These are phyloP conservation scores for Boletus austroedulis DNA, from an alignment of 1,284 basidiomycete species.

Conservation along the genomic window DNA sequence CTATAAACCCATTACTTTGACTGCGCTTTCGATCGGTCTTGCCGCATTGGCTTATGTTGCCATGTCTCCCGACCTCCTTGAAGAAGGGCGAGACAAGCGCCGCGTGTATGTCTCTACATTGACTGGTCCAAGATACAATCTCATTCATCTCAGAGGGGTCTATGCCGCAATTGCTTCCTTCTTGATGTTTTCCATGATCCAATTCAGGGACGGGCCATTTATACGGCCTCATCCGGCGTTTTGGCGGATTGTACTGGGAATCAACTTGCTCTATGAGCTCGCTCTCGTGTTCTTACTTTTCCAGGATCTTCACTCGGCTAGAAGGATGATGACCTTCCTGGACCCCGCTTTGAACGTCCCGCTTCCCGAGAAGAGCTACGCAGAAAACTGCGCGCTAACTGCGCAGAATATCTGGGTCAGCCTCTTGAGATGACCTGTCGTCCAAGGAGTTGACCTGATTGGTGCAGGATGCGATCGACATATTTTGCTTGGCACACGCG, in stretches of 20 bases:
- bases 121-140: slow-evolving; percentile 7
- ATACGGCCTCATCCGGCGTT: slow-evolving; percentile 73
- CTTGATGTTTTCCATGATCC: slow-evolving; percentile 76
- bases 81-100: slow-evolving; percentile 75
- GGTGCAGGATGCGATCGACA: slow-evolving; percentile 68
- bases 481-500: slow-evolving; percentile 79
- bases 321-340: slow-evolving; percentile 71
- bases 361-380: slow-evolving; percentile 79
- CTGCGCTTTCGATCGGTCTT: slow-evolving; percentile 63
- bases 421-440: slow-evolving; percentile 10
- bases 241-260: slow-evolving; percentile 71
- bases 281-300: slow-evolving; percentile 79
- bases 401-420: slow-evolving; percentile 63
- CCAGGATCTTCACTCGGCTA: slow-evolving; percentile 76
- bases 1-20: slow-evolving; percentile 76
- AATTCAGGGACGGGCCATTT: slow-evolving; percentile 83
- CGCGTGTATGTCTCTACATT: slow-evolving; percentile 55
- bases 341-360: slow-evolving; percentile 70
- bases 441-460: slow-evolving; percentile 8
- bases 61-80: slow-evolving; percentile 72
- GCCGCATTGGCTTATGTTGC: slow-evolving; percentile 72
- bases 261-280: slow-evolving; percentile 79
- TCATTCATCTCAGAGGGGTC: slow-evolving; percentile 49
- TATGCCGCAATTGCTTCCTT: slow-evolving; percentile 71
- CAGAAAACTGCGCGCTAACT: slow-evolving; percentile 73